phyloP scores from a whole-genome alignment of 2,329 filamentous ascomycete genomes.

The Clonostachys sp. region DNA sequence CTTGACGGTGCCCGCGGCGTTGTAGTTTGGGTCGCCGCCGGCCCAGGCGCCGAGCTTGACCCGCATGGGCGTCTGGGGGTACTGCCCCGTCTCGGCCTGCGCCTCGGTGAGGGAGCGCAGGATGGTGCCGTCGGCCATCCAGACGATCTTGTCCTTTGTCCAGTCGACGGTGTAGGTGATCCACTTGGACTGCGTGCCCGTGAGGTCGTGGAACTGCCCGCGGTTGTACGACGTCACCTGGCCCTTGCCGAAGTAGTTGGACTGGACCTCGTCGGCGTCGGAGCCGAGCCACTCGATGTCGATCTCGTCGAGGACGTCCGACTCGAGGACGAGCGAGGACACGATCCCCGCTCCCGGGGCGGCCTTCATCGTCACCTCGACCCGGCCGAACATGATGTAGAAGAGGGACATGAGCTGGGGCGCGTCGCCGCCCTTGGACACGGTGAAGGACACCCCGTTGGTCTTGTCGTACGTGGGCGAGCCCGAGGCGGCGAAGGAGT shows the following conservation, averaged over 20 bases:
- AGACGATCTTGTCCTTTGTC: slow-evolving; percentile 80
- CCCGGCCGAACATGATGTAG: slow-evolving; percentile 98
- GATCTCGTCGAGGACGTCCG: slow-evolving; percentile 90
- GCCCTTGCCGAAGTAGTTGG: slow-evolving; percentile 96
- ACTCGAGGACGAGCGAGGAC: slow-evolving; percentile 86
- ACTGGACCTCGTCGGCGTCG: slow-evolving; percentile 74
- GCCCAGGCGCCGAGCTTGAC: slow-evolving; percentile 91
- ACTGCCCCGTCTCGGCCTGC: slow-evolving; percentile 69
- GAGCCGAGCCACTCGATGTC: slow-evolving; percentile 95
- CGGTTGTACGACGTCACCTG: slow-evolving; percentile 82
- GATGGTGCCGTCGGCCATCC: slow-evolving; percentile 75
- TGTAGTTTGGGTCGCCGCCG: slow-evolving; percentile 73
- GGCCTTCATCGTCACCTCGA: slow-evolving; percentile 80
- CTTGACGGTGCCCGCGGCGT: slow-evolving; percentile 74
- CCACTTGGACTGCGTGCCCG: slow-evolving; percentile 67
- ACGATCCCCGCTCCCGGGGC: slow-evolving; percentile 90
- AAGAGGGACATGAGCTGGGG: slow-evolving; percentile 86
- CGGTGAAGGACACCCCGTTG: slow-evolving; percentile 78
- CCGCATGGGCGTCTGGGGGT: slow-evolving; percentile 94
- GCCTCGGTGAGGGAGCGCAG: slow-evolving; percentile 70
- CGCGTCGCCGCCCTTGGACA: slow-evolving; percentile 72
- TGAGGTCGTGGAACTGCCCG: slow-evolving; percentile 69
- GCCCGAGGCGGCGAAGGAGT: slow-evolving; percentile 71
- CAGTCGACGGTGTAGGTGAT: slow-evolving; percentile 91
- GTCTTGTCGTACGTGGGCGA: slow-evolving; percentile 63